Base-by-base conservation (phyloP, 2,329 filamentous ascomycete species). In the Ustulina deusta region DNA sequence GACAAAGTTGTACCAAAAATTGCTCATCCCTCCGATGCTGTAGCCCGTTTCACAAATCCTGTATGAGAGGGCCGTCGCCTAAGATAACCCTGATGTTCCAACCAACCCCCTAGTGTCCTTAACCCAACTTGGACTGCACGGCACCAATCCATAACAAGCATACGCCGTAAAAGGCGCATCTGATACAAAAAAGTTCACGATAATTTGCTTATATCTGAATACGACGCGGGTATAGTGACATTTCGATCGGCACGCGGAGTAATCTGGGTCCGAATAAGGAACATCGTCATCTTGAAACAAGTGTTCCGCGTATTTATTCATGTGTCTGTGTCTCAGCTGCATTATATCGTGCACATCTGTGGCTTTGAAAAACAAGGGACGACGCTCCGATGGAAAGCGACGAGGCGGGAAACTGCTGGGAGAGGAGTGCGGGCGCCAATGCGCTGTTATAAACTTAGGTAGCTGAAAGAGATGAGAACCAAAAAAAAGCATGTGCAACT, bases 21-120 rank as follows among this genome's bases (percentile, higher is more conserved):
- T 55, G 48, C 38, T 49, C 54, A 44, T 60, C 62, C 32, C 56
- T 55, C 49, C 51, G 25, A 51, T 51, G 49, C 22, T 51, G 49
- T 65, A 22, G 7, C 49, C 22, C 57, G 63, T 61, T 56, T 46
- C 63, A 65, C 63, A 49, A 42, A 61, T 61, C 32, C 38, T 34
- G 11, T 54, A 52, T 36, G 49, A 54, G 20, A 22, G 36, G 58
- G 3, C 34, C 17, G 36, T 20, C 51, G 60, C 54, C 46, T 4
- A 54, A 49, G 27, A 54, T 27, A 46, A 34, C 34, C 29, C 55
- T 15, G 20, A 64, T 57, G 20, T 52, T 20, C 48, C 38, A 13
- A 36, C 2, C 44, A 17, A 27, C 38, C 44, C 48, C n/a, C 29
- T 32, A 42, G 34, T 56, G 15, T 27, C 54, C 54, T 29, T 42